These are phyloP conservation scores for Cryptococcus amylolentus DNA, from an alignment of 1,284 basidiomycete species.

Conservation along the genomic window DNA sequence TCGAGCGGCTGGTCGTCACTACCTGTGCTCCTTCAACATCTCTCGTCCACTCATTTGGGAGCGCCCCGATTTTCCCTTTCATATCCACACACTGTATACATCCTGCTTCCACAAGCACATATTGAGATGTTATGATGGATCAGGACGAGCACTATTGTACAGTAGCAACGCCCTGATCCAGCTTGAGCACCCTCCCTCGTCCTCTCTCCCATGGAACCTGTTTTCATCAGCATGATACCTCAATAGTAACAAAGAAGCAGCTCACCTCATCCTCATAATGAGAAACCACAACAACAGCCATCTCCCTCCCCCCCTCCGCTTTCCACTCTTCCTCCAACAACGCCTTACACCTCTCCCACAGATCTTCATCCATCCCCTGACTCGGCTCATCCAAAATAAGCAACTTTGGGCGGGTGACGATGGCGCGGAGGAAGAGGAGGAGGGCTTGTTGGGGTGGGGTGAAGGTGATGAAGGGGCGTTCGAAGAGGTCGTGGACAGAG, in stretches of 20 bases:
- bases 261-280: constrained; percentile 83
- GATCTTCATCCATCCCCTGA: constrained; percentile 78
- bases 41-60: no score
- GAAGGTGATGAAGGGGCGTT: constrained; percentile 59
- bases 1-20: no score
- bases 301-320: constrained; percentile 50
- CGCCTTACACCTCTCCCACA: constrained; percentile 61
- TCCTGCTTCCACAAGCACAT: no score
- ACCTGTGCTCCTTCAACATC: no score
- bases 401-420: constrained; percentile 64
- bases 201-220: constrained; percentile 28
- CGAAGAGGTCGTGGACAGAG: constrained; percentile 34
- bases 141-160: constrained; percentile 3
- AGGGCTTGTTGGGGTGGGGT: constrained; percentile 70
- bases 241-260: neutral
- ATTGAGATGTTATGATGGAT: no score
- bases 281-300: constrained; percentile 76
- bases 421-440: constrained; percentile 75
- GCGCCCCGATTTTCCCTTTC: no score
- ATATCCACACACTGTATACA: no score
- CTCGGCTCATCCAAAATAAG: constrained; percentile 85
- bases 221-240: neutral
- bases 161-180: constrained; percentile 28
- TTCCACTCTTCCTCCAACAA: constrained; percentile 62
- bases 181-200: constrained; percentile 23